These are phyloP conservation scores for Castanea sativa DNA, from an alignment of 306 rosid species.

Conservation along the genomic window DNA sequence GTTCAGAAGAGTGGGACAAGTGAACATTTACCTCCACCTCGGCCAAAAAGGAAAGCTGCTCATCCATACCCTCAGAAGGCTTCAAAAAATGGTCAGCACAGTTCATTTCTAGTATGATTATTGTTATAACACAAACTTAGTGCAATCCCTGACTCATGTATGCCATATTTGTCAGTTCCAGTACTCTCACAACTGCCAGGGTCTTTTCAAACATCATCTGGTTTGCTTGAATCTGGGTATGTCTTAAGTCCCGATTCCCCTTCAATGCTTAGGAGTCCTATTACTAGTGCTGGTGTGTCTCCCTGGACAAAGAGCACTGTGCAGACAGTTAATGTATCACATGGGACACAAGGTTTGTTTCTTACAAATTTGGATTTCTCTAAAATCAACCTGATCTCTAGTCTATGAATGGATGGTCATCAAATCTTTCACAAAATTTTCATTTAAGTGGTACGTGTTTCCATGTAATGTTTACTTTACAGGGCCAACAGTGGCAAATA, in stretches of 20 bases:
- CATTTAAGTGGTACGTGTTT: constrained; percentile 6
- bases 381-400: constrained; percentile 1
- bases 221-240: constrained; percentile 65
- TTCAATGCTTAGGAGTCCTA: constrained; percentile 51
- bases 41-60: constrained; percentile 93
- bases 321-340: constrained; percentile 46
- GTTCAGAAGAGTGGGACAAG: constrained; percentile 90
- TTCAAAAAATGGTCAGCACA: constrained; percentile 62
- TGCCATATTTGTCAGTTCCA: constrained; percentile 44
- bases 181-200: constrained; percentile 52
- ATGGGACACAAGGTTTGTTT: constrained; percentile 41
- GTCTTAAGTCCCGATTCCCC: constrained; percentile 56
- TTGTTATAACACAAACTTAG: not conserved
- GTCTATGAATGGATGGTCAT: not conserved
- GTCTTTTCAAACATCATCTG: constrained; percentile 62
- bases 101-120: constrained; percentile 1
- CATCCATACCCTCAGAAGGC: constrained; percentile 99
- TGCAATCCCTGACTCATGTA: constrained; percentile 22
- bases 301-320: constrained; percentile 56
- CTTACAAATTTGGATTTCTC: not conserved
- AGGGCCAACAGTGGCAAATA: constrained; percentile 54
- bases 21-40: constrained; percentile 97
- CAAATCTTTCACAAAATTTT: constrained; percentile 3
- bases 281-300: constrained; percentile 43
- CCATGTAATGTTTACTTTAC: constrained; percentile 21